These are phyloP conservation scores for Podospora tetraspora DNA, from an alignment of 495 filamentous ascomycete genomes.

Conservation along the genomic window DNA sequence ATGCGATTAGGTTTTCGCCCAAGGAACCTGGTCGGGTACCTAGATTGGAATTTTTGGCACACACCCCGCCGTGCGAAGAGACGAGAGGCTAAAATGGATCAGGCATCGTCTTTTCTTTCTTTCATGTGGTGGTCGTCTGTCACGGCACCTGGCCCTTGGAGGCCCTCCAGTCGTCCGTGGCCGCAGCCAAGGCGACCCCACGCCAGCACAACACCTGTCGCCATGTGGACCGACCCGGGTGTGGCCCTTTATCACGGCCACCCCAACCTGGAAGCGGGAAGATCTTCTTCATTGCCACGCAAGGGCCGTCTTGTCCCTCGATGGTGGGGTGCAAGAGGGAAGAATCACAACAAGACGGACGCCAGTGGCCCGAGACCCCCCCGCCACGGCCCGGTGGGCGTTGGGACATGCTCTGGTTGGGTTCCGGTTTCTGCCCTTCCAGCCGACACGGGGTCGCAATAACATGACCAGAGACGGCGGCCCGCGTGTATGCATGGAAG, in stretches of 20 bases:
- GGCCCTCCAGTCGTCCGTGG: constrained; percentile 22
- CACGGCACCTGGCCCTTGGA: constrained; percentile 7
- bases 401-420: constrained; percentile 17
- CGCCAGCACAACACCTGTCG: constrained; percentile 29
- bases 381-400: background rate
- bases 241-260: constrained; percentile 19
- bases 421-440: constrained; percentile 14
- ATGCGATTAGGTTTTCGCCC: constrained; percentile 2
- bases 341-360: constrained; percentile 5
- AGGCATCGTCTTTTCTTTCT: constrained; percentile 20
- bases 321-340: constrained; percentile 12
- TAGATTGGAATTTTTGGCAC: background rate
- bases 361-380: constrained; percentile 8
- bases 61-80: background rate
- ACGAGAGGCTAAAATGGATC: constrained; percentile 18
- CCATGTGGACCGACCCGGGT: constrained; percentile 31
- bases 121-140: constrained; percentile 16
- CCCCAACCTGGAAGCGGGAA: constrained; percentile 23
- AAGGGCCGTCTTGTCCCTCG: constrained; percentile 6
- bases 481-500: constrained; percentile 26
- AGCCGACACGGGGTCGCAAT: constrained; percentile 21
- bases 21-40: background rate
- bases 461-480: constrained; percentile 23
- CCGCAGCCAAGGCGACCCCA: constrained; percentile 24
- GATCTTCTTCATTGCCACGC: constrained; percentile 20